These are phyloP conservation scores for Taphrina deformans DNA, from an alignment of 1,139 yeast genomes.

Conservation along the genomic window DNA sequence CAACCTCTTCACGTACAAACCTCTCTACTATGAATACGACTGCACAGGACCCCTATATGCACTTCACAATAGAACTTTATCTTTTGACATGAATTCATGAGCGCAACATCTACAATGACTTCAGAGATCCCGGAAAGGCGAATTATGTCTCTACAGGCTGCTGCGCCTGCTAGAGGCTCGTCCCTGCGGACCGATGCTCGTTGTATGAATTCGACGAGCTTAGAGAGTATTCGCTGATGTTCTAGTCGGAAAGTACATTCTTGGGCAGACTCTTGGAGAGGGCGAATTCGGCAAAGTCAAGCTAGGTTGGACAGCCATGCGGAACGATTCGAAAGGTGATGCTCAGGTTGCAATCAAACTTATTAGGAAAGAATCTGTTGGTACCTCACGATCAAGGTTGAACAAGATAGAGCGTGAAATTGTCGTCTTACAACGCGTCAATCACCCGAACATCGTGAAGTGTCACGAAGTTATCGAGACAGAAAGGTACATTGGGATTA, in stretches of 20 bases:
- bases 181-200: not conserved
- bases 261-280: constrained; percentile 95
- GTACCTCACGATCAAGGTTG: constrained; percentile 59
- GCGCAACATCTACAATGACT: constrained; percentile 1
- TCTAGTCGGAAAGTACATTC: constrained; percentile 70
- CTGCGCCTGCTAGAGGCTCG: constrained; percentile 5
- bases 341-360: constrained; percentile 87
- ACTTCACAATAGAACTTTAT: not conserved
- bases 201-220: not conserved
- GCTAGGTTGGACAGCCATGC: constrained; percentile 66
- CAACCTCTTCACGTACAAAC: not conserved
- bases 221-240: constrained; percentile 42
- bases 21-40: not conserved
- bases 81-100: not conserved
- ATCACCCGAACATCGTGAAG: constrained; percentile 87
- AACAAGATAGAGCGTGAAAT: constrained; percentile 90
- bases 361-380: constrained; percentile 80
- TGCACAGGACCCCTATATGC: not conserved
- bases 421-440: constrained; percentile 74
- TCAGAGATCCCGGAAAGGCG: constrained; percentile 2
- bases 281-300: constrained; percentile 95
- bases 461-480: constrained; percentile 90
- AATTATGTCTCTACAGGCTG: constrained; percentile 10
- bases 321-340: constrained; percentile 3
- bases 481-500: constrained; percentile 94